Conservation (phyloP, 129 eudicot genomes). For the Helianthus tuberosus region DNA sequence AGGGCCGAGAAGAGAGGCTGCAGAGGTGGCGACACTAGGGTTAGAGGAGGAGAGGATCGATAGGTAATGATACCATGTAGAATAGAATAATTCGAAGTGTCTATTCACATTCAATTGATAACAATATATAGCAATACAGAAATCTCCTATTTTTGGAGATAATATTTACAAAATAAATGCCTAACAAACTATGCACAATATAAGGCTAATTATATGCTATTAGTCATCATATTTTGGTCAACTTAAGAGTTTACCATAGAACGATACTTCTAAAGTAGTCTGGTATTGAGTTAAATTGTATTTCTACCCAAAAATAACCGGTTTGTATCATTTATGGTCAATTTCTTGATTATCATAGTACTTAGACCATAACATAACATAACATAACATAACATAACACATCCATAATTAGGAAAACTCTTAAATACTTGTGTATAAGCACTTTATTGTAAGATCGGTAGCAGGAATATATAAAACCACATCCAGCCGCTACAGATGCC, state of each 20-base stretch:
- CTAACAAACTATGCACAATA: no score
- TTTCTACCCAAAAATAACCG: not conserved
- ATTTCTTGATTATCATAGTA: constrained; percentile 27
- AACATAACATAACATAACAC: constrained; percentile 37
- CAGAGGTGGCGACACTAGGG: no score
- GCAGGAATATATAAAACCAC: constrained; percentile 32
- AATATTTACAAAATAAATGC: no score
- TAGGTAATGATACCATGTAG: no score
- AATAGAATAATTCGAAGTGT: no score
- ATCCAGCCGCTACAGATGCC: constrained; percentile 25
- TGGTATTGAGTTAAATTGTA: not conserved
- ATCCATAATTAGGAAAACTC: constrained; percentile 27
- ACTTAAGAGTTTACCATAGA: constrained; percentile 1
- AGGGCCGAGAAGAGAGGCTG: no score
- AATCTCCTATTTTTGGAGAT: no score
- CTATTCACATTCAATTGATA: no score
- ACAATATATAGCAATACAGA: no score
- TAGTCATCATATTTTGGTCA: not conserved
- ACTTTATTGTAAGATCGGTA: constrained; percentile 18
- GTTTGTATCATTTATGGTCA: not conserved
- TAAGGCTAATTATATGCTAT: no score
- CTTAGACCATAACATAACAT: constrained; percentile 33
- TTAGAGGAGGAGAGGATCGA: no score
- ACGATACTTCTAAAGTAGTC: not conserved
- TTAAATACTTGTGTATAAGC: constrained; percentile 18